Evolutionary conservation across 106 monocot genomes (phyloP).

Genomic region (Allium cepa): DNA sequence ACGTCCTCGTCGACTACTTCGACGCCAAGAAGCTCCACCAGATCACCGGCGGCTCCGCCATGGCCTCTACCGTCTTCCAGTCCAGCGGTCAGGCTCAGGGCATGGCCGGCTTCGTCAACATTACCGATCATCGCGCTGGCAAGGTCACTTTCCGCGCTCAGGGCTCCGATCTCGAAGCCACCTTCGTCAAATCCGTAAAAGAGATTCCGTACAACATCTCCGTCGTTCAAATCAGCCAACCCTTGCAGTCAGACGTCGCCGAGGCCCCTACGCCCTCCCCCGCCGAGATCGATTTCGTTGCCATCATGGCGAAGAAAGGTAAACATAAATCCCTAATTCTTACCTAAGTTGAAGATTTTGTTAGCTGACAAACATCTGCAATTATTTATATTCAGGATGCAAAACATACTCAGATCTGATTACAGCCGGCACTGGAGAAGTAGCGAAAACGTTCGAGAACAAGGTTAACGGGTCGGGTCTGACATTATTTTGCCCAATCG

Average conservation of each 20-base stretch:
- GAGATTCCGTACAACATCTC: slow-evolving; percentile 26
- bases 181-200: slow-evolving; percentile 17
- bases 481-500: slow-evolving; percentile 71
- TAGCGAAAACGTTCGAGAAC: slow-evolving; percentile 33
- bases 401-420: slow-evolving; percentile 51
- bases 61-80: slow-evolving; percentile 40
- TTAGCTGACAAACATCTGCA: neutral
- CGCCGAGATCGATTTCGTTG: slow-evolving; percentile 21
- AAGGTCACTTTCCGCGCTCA: slow-evolving; percentile 23
- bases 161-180: neutral
- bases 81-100: slow-evolving; percentile 43
- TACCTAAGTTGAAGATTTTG: neutral
- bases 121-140: slow-evolving; percentile 38
- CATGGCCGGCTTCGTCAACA: slow-evolving; percentile 47
- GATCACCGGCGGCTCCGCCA: slow-evolving; percentile 36
- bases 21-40: slow-evolving; percentile 55
- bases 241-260: slow-evolving; percentile 18
- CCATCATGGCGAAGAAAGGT: slow-evolving; percentile 42
- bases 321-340: neutral
- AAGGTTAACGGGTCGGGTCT: slow-evolving; percentile 39
- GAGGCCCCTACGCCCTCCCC: slow-evolving; percentile 30
- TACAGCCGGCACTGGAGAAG: slow-evolving; percentile 20
- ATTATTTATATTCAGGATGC: slow-evolving; percentile 10
- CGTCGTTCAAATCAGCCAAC: slow-evolving; percentile 21
- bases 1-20: slow-evolving; percentile 56